A percentile compares a stretch with the other conserved stretches of the same genome.
These are phyloP conservation scores for Thalassiosira mediterranea DNA, from an alignment of 352 stramenopile species.

Conservation along the genomic window DNA sequence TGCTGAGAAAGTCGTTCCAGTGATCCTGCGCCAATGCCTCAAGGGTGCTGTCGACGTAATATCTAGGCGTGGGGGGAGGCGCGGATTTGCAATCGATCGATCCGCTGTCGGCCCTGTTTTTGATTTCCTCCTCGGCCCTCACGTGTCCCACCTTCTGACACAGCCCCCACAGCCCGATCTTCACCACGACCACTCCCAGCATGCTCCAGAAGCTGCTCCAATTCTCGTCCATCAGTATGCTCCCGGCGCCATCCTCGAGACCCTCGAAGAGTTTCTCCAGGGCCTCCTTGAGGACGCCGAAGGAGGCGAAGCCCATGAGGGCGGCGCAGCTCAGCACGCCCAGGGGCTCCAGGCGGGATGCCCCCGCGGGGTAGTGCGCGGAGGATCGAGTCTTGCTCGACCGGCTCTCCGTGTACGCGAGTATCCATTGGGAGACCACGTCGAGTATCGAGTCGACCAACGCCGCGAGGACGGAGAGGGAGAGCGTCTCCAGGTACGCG, in stretches of 20 bases:
- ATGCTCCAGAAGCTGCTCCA: constrained; percentile 63
- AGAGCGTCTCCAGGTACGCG: constrained; percentile 85
- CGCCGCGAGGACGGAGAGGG: constrained; percentile 92
- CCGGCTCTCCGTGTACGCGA: constrained; percentile 92
- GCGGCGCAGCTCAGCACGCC: constrained; percentile 94
- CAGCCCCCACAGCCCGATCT: constrained; percentile 63
- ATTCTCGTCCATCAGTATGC: constrained; percentile 40
- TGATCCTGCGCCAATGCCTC: constrained; percentile 91
- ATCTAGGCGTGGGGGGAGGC: neutral
- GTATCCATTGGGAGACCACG: constrained; percentile 91
- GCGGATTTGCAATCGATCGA: neutral
- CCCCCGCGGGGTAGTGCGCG: constrained; percentile 92
- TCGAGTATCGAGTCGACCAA: constrained; percentile 93
- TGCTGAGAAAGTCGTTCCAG: constrained; percentile 95
- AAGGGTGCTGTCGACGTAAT: constrained; percentile 70
- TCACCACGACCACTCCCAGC: constrained; percentile 71
- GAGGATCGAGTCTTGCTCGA: constrained; percentile 78
- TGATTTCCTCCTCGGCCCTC: constrained; percentile 9
- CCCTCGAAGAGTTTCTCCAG: constrained; percentile 87
- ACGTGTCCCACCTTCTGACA: constrained; percentile 55
- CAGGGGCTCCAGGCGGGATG: constrained; percentile 91
- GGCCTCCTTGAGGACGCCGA: constrained; percentile 93
- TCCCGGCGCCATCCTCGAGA: constrained; percentile 49
- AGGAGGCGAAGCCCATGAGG: constrained; percentile 96
- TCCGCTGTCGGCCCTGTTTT: constrained; percentile 1